Base-by-base conservation (phyloP, 169 alveolate species). In the Eimeria acervulina region DNA sequence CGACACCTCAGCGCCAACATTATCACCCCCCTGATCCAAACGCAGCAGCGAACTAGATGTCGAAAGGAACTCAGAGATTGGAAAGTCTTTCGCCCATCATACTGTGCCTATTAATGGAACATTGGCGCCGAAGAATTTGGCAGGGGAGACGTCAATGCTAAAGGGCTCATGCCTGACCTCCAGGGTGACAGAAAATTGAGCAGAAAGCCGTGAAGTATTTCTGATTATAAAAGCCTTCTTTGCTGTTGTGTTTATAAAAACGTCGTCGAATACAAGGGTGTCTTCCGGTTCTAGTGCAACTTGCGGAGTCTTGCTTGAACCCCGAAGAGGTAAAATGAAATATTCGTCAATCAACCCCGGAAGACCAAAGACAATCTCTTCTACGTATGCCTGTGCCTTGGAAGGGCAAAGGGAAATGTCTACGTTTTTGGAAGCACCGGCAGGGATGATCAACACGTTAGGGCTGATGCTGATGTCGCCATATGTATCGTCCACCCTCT, bases 201-300 rank as follows among this genome's bases (percentile, higher is more conserved):
- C 89, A 23, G 95, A 70, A 47, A 90, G 88, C 12, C 76, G 74
- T 44, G 89, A 70, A 42, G 88, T 90, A 68, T 90, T 90, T 70
- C 97, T 98, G 28, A 98, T 88, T 81, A 97, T 97, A 44, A 98
- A 97, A 23, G 97, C 96, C 47, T 95, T 63, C 61, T 97, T 97
- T 61, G 97, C 98, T 78, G 98, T 98, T 83, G 98, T 97, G 96
- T 98, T 96, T 47, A 99, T 95, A 96, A 98, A 98, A 33, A 98
- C 98, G 84, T 98, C 98, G 38, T 98, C 99, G 94, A 97, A 98
- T 84, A 97, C 98, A 72, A 99, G 97, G 93, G 97, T 96, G 95
- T 98, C 99, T 84, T 97, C 96, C 2, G 99, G 99, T 52, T 98
- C 98, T 40, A 98, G 93, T 76, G 97, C 98, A 31, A 99, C 99